These are phyloP conservation scores for Huntiella moniliformis DNA, from an alignment of 2,329 filamentous ascomycete genomes.

Conservation along the genomic window DNA sequence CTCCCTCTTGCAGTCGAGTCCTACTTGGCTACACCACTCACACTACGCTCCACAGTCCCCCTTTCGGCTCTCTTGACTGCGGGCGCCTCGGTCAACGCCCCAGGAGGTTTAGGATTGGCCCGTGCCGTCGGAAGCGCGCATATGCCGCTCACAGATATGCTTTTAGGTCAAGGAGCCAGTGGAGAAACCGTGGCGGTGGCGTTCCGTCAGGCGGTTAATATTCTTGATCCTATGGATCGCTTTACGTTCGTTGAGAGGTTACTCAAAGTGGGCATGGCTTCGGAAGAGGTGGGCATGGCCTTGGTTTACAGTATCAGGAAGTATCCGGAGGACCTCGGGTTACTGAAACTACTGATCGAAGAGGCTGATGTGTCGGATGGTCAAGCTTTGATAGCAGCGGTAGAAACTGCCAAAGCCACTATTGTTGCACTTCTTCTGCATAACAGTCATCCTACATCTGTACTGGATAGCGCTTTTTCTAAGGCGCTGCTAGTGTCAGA, in stretches of 20 bases:
- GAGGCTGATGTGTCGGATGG: slow-evolving; percentile 32
- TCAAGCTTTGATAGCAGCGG: slow-evolving; percentile 27
- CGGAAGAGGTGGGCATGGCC: slow-evolving; percentile 30
- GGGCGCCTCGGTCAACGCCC: slow-evolving; percentile 36
- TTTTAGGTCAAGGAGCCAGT: slow-evolving; percentile 21
- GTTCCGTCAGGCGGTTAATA: slow-evolving; percentile 33
- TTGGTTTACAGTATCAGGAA: slow-evolving; percentile 30
- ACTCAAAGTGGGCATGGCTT: slow-evolving; percentile 27
- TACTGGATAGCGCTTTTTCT: slow-evolving; percentile 24
- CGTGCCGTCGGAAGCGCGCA: slow-evolving; percentile 29
- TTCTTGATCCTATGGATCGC: slow-evolving; percentile 31
- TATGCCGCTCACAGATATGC: slow-evolving; percentile 27
- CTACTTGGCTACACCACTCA: slow-evolving; percentile 21
- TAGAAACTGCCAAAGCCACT: slow-evolving; percentile 27
- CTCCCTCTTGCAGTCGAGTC: slow-evolving; percentile 33
- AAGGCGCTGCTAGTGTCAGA: slow-evolving; percentile 23
- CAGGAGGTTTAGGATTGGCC: slow-evolving; percentile 32
- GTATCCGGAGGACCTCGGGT: slow-evolving; percentile 28
- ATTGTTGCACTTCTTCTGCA: slow-evolving; percentile 27
- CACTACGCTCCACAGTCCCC: slow-evolving; percentile 24
- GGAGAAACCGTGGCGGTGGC: slow-evolving; percentile 28
- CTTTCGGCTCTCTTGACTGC: slow-evolving; percentile 28
- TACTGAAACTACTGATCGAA: slow-evolving; percentile 26
- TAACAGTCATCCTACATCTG: slow-evolving; percentile 18
- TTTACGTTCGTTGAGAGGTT: slow-evolving; percentile 31